phyloP scores from a whole-genome alignment of 306 rosid species.

The Erythrophleum fordii region DNA sequence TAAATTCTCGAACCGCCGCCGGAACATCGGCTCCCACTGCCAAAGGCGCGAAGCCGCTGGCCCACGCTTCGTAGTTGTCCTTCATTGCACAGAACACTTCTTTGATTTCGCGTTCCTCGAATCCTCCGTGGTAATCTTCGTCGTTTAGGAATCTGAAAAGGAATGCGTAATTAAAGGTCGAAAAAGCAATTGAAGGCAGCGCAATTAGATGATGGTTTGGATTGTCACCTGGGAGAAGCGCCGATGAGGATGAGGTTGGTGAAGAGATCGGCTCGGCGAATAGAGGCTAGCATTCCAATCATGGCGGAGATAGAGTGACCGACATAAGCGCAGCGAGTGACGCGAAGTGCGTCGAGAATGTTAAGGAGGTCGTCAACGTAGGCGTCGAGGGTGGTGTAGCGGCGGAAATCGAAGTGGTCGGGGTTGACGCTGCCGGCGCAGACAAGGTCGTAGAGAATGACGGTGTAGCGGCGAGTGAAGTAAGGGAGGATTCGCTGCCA shows the following conservation, averaged over 20 bases:
- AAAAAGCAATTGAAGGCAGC: background rate
- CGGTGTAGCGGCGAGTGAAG: slow-evolving; percentile 67
- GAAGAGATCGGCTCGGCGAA: slow-evolving; percentile 89
- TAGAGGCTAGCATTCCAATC: slow-evolving; percentile 91
- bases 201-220: background rate
- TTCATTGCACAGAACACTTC: slow-evolving; percentile 74
- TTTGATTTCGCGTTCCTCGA: slow-evolving; percentile 71
- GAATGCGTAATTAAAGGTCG: background rate
- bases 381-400: slow-evolving; percentile 89
- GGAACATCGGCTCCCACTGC: slow-evolving; percentile 94
- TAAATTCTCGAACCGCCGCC: slow-evolving; percentile 74
- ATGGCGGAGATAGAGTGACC: slow-evolving; percentile 99
- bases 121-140: slow-evolving; percentile 89
- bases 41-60: slow-evolving; percentile 77
- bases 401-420: slow-evolving; percentile 82
- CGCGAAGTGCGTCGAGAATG: slow-evolving; percentile 72
- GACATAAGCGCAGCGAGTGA: slow-evolving; percentile 74
- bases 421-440: slow-evolving; percentile 99
- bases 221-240: slow-evolving; percentile 81
- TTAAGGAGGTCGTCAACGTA: slow-evolving; percentile 82
- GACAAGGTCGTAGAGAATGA: slow-evolving; percentile 93
- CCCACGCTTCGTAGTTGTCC: slow-evolving; percentile 87
- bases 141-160: slow-evolving; percentile 74
- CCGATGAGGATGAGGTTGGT: slow-evolving; percentile 89
- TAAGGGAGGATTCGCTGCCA: slow-evolving; percentile 86